These are phyloP conservation scores for Litchi chinensis DNA, from an alignment of 345 rosid genomes.

Conservation along the genomic window DNA sequence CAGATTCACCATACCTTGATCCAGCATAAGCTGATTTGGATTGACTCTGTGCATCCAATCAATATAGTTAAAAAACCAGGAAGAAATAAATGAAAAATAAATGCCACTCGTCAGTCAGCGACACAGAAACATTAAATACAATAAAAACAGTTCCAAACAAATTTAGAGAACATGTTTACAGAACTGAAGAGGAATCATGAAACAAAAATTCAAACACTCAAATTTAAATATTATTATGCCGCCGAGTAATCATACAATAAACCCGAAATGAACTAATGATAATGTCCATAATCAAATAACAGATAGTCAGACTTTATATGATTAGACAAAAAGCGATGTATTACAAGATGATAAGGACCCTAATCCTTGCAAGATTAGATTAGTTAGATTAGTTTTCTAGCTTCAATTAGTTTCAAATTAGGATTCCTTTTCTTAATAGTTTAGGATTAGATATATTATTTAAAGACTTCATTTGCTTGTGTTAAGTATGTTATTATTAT, in stretches of 20 bases:
- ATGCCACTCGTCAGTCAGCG: not conserved
- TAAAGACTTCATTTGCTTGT: no score
- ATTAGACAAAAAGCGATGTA: not conserved
- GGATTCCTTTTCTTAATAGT: no score
- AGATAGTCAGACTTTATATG: not conserved
- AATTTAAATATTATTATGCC: not conserved
- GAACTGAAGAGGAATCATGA: not conserved
- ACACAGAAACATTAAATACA: not conserved
- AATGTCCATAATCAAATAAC: not conserved
- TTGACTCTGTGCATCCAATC: slow-evolving; percentile 42
- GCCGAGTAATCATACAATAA: not conserved
- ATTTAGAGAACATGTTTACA: not conserved
- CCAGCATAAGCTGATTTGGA: slow-evolving; percentile 53
- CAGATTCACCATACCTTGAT: slow-evolving; percentile 54
- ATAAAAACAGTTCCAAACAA: not conserved
- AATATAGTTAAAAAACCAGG: slow-evolving; percentile 5
- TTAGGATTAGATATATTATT: no score
- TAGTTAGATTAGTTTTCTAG: no score
- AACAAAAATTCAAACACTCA: not conserved
- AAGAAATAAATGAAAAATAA: not conserved
- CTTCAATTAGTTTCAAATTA: no score
- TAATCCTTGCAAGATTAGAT: no score
- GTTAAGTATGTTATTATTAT: no score
- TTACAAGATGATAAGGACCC: no score
- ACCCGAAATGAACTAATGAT: not conserved